phyloP scores from a whole-genome alignment of 2,329 filamentous ascomycete species.

The Exophiala bonariae region DNA sequence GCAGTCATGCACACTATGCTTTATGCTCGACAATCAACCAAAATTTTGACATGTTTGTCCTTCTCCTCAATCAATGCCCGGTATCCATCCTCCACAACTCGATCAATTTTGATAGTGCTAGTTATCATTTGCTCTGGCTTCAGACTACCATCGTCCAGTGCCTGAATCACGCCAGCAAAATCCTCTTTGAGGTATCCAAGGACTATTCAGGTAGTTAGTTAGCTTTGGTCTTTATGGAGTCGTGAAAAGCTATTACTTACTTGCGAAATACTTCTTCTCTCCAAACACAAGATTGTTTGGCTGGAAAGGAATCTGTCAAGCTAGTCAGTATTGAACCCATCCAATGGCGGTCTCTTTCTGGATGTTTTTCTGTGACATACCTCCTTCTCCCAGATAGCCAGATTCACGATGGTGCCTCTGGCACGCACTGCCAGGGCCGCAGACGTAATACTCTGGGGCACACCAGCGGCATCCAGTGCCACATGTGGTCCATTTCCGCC shows the following conservation, averaged over 20 bases:
- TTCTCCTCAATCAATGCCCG: constrained; percentile 59
- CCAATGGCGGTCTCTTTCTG: no score
- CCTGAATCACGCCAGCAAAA: constrained; percentile 58
- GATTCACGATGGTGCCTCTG: constrained; percentile 61
- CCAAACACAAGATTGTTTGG: constrained; percentile 56
- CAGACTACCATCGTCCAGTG: constrained; percentile 48
- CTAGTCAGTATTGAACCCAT: neutral
- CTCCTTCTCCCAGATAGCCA: constrained; percentile 64
- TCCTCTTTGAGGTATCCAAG: constrained; percentile 54
- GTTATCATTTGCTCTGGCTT: constrained; percentile 62
- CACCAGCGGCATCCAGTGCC: constrained; percentile 63
- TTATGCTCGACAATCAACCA: constrained; percentile 42
- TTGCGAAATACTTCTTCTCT: constrained; percentile 54
- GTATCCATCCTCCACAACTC: constrained; percentile 59
- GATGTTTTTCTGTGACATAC: constrained; percentile 19
- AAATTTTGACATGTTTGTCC: constrained; percentile 63
- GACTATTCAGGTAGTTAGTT: constrained; percentile 20
- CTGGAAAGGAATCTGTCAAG: constrained; percentile 44
- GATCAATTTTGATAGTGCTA: constrained; percentile 55
- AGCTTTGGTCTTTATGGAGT: constrained; percentile 34
- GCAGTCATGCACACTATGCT: neutral
- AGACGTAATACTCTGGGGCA: constrained; percentile 49
- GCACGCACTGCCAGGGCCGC: constrained; percentile 52
- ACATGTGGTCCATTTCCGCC: constrained; percentile 54
- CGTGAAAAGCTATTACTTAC: constrained; percentile 44